phyloP scores from a whole-genome alignment of 2,329 filamentous ascomycete genomes.

The Paraconiothyrium brasiliense region DNA sequence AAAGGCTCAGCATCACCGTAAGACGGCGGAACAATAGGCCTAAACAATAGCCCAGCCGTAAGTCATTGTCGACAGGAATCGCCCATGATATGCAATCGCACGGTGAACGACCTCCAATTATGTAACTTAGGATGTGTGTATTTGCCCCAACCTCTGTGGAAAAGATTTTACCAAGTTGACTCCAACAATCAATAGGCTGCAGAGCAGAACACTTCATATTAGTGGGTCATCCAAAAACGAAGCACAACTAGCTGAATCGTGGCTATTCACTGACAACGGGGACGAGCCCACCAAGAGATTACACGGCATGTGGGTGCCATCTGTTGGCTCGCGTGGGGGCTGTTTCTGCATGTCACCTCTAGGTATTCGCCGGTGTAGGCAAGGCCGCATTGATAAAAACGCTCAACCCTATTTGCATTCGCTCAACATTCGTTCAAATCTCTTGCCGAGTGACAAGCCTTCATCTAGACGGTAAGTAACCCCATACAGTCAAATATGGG shows the following conservation, averaged over 20 bases:
- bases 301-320: not conserved
- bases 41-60: not conserved
- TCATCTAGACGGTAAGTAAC: not conserved
- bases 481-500: not conserved
- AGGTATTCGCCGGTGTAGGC: not conserved
- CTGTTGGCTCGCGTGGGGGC: slow-evolving; percentile 11
- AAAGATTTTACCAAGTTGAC: not conserved
- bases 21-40: not conserved
- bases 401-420: slow-evolving; percentile 2
- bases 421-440: not conserved
- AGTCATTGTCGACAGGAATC: not conserved
- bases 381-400: not conserved
- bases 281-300: not conserved
- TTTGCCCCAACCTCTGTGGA: not conserved
- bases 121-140: not conserved
- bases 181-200: not conserved
- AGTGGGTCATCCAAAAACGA: not conserved
- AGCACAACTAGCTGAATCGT: not conserved
- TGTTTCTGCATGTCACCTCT: not conserved
- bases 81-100: not conserved
- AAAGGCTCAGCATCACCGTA: not conserved
- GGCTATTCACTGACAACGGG: not conserved
- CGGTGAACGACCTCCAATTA: not conserved
- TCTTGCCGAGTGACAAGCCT: slow-evolving; percentile 1
- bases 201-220: not conserved